These are phyloP conservation scores for Sarocladium brachiariae DNA, from an alignment of 2,329 filamentous ascomycete genomes.

Conservation along the genomic window DNA sequence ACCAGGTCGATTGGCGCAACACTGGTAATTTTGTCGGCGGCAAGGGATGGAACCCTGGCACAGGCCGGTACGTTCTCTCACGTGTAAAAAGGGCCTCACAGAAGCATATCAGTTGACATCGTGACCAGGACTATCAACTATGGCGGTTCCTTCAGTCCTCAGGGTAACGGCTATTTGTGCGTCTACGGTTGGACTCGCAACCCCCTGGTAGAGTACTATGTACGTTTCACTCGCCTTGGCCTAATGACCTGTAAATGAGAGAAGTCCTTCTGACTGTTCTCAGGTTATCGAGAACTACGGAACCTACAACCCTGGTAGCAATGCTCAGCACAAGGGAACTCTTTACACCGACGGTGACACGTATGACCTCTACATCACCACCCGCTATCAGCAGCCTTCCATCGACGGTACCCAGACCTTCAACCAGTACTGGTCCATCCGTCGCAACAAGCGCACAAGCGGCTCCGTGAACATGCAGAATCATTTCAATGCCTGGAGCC, in stretches of 20 bases:
- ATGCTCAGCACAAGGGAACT: conserved; percentile 24
- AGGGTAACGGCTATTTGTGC: conserved; percentile 42
- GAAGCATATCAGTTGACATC: too few species aligned
- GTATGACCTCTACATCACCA: conserved; percentile 29
- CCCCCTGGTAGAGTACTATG: conserved; percentile 31
- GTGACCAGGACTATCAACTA: conserved; percentile 40
- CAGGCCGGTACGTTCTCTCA: conserved; percentile 19
- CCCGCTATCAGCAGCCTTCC: conserved; percentile 33
- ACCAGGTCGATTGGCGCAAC: conserved; percentile 43
- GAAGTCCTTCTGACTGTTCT: neutral
- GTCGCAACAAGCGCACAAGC: conserved; percentile 36
- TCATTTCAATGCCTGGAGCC: conserved; percentile 48
- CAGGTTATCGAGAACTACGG: conserved; percentile 37
- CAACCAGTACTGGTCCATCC: conserved; percentile 45
- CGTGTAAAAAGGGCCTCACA: too few species aligned
- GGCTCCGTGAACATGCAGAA: conserved; percentile 43
- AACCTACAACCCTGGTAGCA: conserved; percentile 33
- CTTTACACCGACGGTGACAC: conserved; percentile 26
- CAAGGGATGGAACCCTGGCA: conserved; percentile 41
- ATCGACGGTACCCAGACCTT: conserved; percentile 42
- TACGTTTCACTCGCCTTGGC: conserved; percentile 9
- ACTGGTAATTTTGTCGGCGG: conserved; percentile 41
- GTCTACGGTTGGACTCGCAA: conserved; percentile 33
- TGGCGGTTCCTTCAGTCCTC: conserved; percentile 37
- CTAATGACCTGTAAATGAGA: too few species aligned